A percentile compares a stretch with the other conserved stretches of the same genome.
These are phyloP conservation scores for Geotrichum aggregatum DNA, from an alignment of 1,139 yeast genomes.

Conservation along the genomic window DNA sequence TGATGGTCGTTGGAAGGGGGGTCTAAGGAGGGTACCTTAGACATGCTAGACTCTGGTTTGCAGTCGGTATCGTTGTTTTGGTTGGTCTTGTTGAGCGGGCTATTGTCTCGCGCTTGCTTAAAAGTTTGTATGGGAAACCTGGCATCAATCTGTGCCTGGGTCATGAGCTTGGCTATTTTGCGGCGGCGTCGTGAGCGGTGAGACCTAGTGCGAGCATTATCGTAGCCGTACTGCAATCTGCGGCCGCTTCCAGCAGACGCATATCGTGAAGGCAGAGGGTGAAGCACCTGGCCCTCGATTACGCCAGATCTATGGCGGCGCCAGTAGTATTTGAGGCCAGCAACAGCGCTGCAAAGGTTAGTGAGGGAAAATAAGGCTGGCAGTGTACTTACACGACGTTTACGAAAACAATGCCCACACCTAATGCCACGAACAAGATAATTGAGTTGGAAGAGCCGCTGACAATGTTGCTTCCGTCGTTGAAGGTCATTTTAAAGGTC, in stretches of 20 bases:
- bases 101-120: conserved; percentile 6
- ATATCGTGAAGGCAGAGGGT: not conserved
- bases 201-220: conserved; percentile 30
- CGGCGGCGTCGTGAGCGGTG: conserved; percentile 26
- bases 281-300: conserved; percentile 14
- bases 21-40: not conserved
- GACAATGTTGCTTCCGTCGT: conserved; percentile 2
- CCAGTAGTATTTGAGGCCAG: conserved; percentile 38
- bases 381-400: conserved; percentile 27
- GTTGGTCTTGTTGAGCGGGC: not conserved
- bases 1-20: not conserved
- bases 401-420: conserved; percentile 38
- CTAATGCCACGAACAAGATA: conserved; percentile 38
- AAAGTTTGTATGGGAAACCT: conserved; percentile 6
- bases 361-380: not conserved
- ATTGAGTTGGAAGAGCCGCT: conserved; percentile 24
- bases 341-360: conserved; percentile 27
- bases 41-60: not conserved
- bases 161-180: conserved; percentile 17
- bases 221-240: conserved; percentile 12
- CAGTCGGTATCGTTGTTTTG: not conserved
- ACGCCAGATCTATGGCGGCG: conserved; percentile 28
- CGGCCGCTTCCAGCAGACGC: not conserved
- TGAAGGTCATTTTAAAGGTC: conserved; percentile 3
- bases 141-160: conserved; percentile 16